A percentile compares a stretch with the other conserved stretches of the same genome.
Conservation (phyloP, 768 basidiomycete genomes). For the Strobilomyces echinocephalus region DNA sequence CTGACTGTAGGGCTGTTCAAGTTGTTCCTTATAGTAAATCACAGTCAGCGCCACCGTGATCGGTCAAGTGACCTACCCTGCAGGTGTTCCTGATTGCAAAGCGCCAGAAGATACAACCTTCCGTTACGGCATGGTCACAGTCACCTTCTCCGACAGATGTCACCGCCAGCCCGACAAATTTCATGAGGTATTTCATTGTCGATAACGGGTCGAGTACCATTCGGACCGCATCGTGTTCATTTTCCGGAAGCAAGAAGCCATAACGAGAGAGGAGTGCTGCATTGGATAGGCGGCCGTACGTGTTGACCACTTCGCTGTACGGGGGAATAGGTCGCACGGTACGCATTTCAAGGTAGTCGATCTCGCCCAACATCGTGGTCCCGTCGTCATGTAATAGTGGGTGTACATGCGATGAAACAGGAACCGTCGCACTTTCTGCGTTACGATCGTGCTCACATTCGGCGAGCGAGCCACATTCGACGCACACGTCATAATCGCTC, state of each 20-base stretch:
- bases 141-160: background rate
- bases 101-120: conserved; percentile 3
- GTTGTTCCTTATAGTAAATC: conserved; percentile 24
- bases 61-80: conserved; percentile 21
- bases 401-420: background rate
- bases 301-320: conserved; percentile 65
- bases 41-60: conserved; percentile 22
- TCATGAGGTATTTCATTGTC: conserved; percentile 11
- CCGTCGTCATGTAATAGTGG: conserved; percentile 11
- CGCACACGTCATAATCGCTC: conserved; percentile 73
- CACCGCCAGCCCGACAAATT: conserved; percentile 8
- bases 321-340: conserved; percentile 47
- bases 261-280: conserved; percentile 64
- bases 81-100: conserved; percentile 23
- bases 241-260: conserved; percentile 71
- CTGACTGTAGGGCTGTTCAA: conserved; percentile 14
- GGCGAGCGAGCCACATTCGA: conserved; percentile 60
- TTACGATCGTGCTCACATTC: conserved; percentile 65
- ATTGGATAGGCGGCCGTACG: conserved; percentile 66
- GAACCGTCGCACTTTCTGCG: conserved; percentile 2
- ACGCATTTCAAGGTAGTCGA: conserved; percentile 63
- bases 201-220: conserved; percentile 25
- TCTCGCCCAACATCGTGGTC: conserved; percentile 14
- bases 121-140: conserved; percentile 21
- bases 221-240: conserved; percentile 57